phyloP scores from a whole-genome alignment of 768 basidiomycete species.

The Thelephora ganbajun region DNA sequence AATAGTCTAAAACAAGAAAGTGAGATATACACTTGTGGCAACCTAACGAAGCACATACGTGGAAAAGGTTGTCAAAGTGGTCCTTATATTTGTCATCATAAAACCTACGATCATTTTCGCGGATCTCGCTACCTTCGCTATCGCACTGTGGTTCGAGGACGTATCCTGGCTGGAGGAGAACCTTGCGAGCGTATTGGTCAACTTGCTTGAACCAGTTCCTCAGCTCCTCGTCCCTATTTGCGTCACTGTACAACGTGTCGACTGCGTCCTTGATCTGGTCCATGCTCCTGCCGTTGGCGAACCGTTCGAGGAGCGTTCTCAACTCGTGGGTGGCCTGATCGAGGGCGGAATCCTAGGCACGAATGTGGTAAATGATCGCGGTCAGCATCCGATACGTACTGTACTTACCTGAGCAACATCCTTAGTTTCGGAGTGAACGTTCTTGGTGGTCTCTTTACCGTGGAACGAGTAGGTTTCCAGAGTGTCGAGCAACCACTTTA shows the following conservation, averaged over 20 bases:
- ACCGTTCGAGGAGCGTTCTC: slow-evolving; percentile 77
- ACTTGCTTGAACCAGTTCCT: slow-evolving; percentile 57
- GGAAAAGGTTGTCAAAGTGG: slow-evolving; percentile 74
- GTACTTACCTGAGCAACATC: background rate
- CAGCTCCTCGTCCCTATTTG: slow-evolving; percentile 61
- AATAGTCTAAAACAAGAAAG: slow-evolving; percentile 19
- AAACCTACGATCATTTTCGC: slow-evolving; percentile 61
- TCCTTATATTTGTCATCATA: slow-evolving; percentile 61
- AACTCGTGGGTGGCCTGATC: slow-evolving; percentile 45
- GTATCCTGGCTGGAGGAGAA: slow-evolving; percentile 72
- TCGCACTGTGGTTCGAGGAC: slow-evolving; percentile 71
- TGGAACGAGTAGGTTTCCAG: slow-evolving; percentile 45
- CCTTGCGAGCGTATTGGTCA: slow-evolving; percentile 50
- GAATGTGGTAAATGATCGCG: background rate
- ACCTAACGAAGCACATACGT: slow-evolving; percentile 9
- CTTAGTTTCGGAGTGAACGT: background rate
- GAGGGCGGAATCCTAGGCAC: slow-evolving; percentile 31
- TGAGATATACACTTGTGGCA: background rate
- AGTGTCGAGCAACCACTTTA: slow-evolving; percentile 57
- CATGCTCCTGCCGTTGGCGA: slow-evolving; percentile 65
- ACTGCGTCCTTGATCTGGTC: slow-evolving; percentile 56
- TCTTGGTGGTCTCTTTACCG: slow-evolving; percentile 15
- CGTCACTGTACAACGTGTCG: slow-evolving; percentile 59
- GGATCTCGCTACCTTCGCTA: slow-evolving; percentile 44
- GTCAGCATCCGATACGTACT: background rate